Evolutionary conservation across 1,284 basidiomycete species (phyloP), one percentile per base, ranked within the genome.

Genomic region (Cerrena zonata): DNA sequence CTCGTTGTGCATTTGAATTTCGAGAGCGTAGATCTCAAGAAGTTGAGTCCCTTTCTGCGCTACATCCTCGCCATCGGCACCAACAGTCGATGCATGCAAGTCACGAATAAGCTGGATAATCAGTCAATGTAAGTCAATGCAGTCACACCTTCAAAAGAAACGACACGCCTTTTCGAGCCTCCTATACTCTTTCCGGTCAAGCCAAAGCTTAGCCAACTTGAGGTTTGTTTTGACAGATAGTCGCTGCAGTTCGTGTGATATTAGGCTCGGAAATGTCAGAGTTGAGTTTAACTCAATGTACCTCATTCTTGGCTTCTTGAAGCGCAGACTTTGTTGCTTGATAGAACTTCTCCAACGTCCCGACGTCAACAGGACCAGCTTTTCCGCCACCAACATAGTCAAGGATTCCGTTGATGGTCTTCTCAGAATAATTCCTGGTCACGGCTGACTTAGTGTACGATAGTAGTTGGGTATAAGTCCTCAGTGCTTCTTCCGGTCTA

Each of bases 1-100:
- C 69, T 97, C 94, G 60, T 94, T 94, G 71, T 98, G 94, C 96
- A 99, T 99, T 65, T 98, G 95, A 50, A 99, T 99, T 69, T 99
- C 95, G 44, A 98, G 82, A 0, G 96, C 94, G 63, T 97, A 97
- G 44, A 99, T 91, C 70, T 99, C 96, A n/a, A 99, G 80, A 15
- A 99, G 75, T 60, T 94, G 89, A 1, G 93, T 95, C 7, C 92
- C 93, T 45, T 88, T 84, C 61, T 89, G 86, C 7, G 90, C 90
- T 62, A 94, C 89, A 61, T 94, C 91, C 54, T 91, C 86, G 34
- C 77, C 78, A 45, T 82, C 87, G 27, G 79, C 82, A 27, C 74
- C 74, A 21, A 76, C 74, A 13, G 85, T 88, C n/a, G 82, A 78
- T 30, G 66, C 68, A 60, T 91, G 84, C 21, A 91, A 71, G 52